Conservation (phyloP, 768 basidiomycete genomes). For the Pleurotus ostreatus region DNA sequence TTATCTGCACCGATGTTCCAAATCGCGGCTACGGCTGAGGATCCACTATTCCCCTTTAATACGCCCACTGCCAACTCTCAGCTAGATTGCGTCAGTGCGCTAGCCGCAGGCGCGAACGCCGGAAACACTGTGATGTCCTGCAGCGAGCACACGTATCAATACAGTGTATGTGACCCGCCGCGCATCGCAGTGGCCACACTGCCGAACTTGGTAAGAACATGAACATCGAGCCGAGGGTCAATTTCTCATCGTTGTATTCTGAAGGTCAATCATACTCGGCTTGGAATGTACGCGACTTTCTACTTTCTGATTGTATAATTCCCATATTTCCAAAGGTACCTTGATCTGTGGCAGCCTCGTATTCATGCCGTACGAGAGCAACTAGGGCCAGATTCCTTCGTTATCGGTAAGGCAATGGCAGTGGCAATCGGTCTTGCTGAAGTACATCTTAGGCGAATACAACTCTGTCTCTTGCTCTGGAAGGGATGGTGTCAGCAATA, state of each 20-base stretch:
- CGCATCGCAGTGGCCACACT: slow-evolving; percentile 43
- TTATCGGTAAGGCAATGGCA: slow-evolving; percentile 32
- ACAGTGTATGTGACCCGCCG: slow-evolving; percentile 43
- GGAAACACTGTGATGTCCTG: slow-evolving; percentile 40
- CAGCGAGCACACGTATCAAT: slow-evolving; percentile 54
- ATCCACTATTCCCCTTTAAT: slow-evolving; percentile 49
- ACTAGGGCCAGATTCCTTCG: slow-evolving; percentile 44
- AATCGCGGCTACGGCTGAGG: slow-evolving; percentile 44
- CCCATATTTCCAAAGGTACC: slow-evolving; percentile 29
- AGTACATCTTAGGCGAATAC: slow-evolving; percentile 34
- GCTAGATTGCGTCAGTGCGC: slow-evolving; percentile 45
- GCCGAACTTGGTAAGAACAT: slow-evolving; percentile 35
- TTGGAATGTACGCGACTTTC: slow-evolving; percentile 34
- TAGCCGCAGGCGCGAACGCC: slow-evolving; percentile 40
- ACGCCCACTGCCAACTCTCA: slow-evolving; percentile 36
- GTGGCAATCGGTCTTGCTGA: no score
- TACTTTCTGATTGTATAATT: neutral
- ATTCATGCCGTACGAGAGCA: slow-evolving; percentile 42
- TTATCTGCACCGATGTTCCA: slow-evolving; percentile 39
- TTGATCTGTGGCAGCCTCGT: slow-evolving; percentile 54
- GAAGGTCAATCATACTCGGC: slow-evolving; percentile 50
- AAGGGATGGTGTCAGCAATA: slow-evolving; percentile 44
- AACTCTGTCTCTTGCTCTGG: slow-evolving; percentile 55
- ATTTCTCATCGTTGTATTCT: neutral
- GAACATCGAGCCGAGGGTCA: no score